A percentile compares a stretch with the other conserved stretches of the same genome.
Conservation (phyloP, 257 asterid species). For the Solanum piurae region DNA sequence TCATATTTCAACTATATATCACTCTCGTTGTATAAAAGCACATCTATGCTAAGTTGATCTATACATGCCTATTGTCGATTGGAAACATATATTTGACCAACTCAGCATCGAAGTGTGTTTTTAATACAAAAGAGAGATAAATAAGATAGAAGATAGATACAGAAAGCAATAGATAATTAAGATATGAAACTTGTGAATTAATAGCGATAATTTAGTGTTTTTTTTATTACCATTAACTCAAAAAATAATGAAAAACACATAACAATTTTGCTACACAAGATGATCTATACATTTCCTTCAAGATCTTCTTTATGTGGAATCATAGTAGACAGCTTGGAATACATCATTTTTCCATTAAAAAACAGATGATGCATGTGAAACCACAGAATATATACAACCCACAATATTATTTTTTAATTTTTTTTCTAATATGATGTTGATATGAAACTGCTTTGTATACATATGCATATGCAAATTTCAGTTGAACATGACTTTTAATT, state of each 20-base stretch:
- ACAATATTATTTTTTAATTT: background rate
- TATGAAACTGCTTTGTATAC: background rate
- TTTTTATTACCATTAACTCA: background rate
- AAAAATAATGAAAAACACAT: background rate
- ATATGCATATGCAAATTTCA: background rate
- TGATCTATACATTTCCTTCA: background rate
- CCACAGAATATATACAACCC: background rate
- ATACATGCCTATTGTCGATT: background rate
- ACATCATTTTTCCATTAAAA: background rate
- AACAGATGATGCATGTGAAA: constrained; percentile 6
- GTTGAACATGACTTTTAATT: constrained; percentile 7
- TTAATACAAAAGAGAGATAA: background rate
- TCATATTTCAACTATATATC: background rate
- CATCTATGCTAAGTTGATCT: background rate
- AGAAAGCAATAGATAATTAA: background rate
- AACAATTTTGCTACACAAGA: background rate
- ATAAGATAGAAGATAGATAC: background rate
- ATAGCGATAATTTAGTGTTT: background rate
- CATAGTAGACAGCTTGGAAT: background rate
- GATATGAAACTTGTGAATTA: background rate
- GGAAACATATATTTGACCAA: background rate
- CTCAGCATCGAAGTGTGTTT: background rate
- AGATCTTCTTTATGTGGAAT: background rate
- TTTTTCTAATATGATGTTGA: background rate
- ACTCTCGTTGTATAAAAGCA: background rate